A percentile compares a stretch with the other conserved stretches of the same genome.
Conservation (phyloP, 2,329 filamentous ascomycete genomes). For the Fusarium graminum region DNA sequence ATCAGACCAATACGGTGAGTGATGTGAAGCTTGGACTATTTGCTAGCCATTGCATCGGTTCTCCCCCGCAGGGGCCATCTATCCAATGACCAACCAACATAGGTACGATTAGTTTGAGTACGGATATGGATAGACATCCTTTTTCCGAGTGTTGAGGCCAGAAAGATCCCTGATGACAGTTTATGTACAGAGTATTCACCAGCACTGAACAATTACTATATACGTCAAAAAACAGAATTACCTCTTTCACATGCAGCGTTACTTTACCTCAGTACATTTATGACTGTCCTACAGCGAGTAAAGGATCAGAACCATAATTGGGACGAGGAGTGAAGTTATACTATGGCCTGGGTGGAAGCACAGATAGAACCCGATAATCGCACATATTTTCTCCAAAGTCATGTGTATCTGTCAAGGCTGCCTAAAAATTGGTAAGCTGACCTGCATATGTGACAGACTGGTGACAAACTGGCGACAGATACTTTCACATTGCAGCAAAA, state of each 20-base stretch:
- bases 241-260: no score
- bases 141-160: background rate
- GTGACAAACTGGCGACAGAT: background rate
- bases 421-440: background rate
- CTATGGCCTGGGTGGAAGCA: background rate
- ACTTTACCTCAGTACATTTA: no score
- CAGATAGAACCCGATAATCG: background rate
- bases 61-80: background rate
- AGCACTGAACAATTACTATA: no score
- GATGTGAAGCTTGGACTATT: slow-evolving; percentile 2
- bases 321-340: background rate
- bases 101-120: background rate
- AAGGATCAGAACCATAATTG: background rate
- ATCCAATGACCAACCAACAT: background rate
- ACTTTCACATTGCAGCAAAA: background rate
- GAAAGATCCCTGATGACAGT: background rate
- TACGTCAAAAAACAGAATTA: no score
- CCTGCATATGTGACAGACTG: background rate
- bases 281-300: background rate
- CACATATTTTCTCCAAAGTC: background rate
- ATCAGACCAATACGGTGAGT: background rate
- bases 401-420: background rate
- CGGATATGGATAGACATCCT: background rate
- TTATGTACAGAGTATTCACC: slow-evolving; percentile 2
- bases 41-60: background rate